These are phyloP conservation scores for Leccinum subtestaceum DNA, from an alignment of 768 basidiomycete species.

Conservation along the genomic window DNA sequence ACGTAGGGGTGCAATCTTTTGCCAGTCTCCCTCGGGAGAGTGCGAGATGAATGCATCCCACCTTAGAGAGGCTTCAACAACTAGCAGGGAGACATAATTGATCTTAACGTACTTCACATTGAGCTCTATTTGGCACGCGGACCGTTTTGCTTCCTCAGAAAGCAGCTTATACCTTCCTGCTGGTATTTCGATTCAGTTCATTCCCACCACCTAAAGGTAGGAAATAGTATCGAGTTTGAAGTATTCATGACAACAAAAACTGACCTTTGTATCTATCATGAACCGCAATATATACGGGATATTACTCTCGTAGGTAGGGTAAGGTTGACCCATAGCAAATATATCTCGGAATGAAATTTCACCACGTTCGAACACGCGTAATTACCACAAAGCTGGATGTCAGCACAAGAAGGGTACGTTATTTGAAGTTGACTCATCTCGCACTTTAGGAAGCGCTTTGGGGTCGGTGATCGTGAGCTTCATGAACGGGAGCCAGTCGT, in stretches of 20 bases:
- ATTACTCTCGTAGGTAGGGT: slow-evolving; percentile 90
- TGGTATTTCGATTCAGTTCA: slow-evolving; percentile 98
- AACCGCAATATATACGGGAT: slow-evolving; percentile 88
- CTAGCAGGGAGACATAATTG: background rate
- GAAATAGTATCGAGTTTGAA: background rate
- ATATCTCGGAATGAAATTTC: slow-evolving; percentile 66
- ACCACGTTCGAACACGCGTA: slow-evolving; percentile 70
- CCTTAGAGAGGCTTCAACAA: slow-evolving; percentile 39
- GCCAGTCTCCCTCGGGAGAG: slow-evolving; percentile 88
- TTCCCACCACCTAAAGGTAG: slow-evolving; percentile 75
- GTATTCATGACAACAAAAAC: background rate
- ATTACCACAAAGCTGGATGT: slow-evolving; percentile 23
- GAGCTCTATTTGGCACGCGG: slow-evolving; percentile 89
- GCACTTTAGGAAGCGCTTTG: slow-evolving; percentile 76
- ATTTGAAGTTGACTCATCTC: slow-evolving; percentile 67
- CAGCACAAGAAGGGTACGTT: slow-evolving; percentile 6
- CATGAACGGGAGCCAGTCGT: slow-evolving; percentile 76
- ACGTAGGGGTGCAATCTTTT: slow-evolving; percentile 86
- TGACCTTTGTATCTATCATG: slow-evolving; percentile 95
- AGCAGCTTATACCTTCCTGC: slow-evolving; percentile 74
- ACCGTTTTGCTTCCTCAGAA: slow-evolving; percentile 56
- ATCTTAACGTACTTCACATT: slow-evolving; percentile 55
- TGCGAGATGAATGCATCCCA: slow-evolving; percentile 88
- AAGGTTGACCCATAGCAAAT: slow-evolving; percentile 44
- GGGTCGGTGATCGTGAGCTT: slow-evolving; percentile 78